These are phyloP conservation scores for Phellopilus nigrolimitatus DNA, from an alignment of 1,284 basidiomycete species.

Conservation along the genomic window DNA sequence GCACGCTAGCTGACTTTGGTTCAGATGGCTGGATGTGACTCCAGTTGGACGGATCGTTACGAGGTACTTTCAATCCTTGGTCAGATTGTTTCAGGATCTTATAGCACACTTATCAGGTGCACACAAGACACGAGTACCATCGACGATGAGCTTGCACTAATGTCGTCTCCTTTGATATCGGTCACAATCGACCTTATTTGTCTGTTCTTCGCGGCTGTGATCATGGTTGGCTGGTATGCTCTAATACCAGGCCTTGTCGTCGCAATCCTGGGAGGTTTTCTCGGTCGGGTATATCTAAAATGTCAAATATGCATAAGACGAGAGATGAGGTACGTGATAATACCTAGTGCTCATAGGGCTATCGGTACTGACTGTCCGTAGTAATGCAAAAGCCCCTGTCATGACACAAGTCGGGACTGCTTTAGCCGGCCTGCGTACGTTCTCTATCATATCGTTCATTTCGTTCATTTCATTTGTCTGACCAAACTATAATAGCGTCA, in stretches of 20 bases:
- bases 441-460: too few species aligned
- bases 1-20: background rate
- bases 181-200: slow-evolving; percentile 4
- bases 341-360: too few species aligned
- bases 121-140: slow-evolving; percentile 39
- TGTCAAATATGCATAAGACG: slow-evolving; percentile 16
- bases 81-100: background rate
- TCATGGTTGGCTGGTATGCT: slow-evolving; percentile 14
- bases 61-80: slow-evolving; percentile 30
- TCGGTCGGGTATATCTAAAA: slow-evolving; percentile 28
- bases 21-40: slow-evolving; percentile 36
- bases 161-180: slow-evolving; percentile 19
- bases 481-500: slow-evolving; percentile 26
- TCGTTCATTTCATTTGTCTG: background rate
- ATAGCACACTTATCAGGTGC: slow-evolving; percentile 25
- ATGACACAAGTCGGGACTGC: too few species aligned
- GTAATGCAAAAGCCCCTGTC: too few species aligned
- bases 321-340: too few species aligned
- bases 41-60: slow-evolving; percentile 39
- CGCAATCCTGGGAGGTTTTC: slow-evolving; percentile 15
- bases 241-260: slow-evolving; percentile 19
- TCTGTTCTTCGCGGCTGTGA: background rate
- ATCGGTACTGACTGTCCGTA: too few species aligned
- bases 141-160: slow-evolving; percentile 28
- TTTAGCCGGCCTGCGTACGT: too few species aligned